A percentile compares a stretch with the other conserved stretches of the same genome.
These are phyloP conservation scores for Papiliotrema terrestris DNA, from an alignment of 1,284 basidiomycete species.

Conservation along the genomic window DNA sequence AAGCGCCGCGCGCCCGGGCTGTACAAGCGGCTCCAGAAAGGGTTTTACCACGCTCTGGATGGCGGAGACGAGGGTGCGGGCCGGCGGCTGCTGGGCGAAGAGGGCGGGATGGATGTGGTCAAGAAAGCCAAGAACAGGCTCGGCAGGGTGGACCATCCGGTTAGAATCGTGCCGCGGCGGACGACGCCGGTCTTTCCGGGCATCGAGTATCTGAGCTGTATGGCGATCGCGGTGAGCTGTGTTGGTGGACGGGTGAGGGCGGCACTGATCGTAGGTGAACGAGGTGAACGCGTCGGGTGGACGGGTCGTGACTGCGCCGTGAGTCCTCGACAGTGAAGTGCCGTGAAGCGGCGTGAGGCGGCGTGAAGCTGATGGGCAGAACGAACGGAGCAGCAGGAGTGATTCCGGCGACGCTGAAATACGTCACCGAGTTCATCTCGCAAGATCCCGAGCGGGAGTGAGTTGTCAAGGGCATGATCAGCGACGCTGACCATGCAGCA, in stretches of 20 bases:
- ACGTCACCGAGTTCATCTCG: slow-evolving; percentile 38
- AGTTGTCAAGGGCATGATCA: slow-evolving; percentile 1
- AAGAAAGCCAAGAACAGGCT: slow-evolving; percentile 11
- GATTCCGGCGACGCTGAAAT: slow-evolving; percentile 70
- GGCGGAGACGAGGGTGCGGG: slow-evolving; percentile 38
- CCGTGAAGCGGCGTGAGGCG: too few species aligned
- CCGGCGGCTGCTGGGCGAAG: neutral
- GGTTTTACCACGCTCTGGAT: slow-evolving; percentile 46
- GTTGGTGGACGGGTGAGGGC: neutral
- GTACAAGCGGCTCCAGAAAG: slow-evolving; percentile 79
- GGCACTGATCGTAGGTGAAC: slow-evolving; percentile 36
- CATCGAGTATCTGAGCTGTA: slow-evolving; percentile 89
- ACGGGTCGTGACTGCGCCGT: slow-evolving; percentile 86
- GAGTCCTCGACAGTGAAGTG: neutral
- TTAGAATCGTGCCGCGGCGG: slow-evolving; percentile 77
- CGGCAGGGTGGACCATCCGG: slow-evolving; percentile 60
- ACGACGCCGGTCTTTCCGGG: slow-evolving; percentile 64
- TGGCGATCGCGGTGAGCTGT: slow-evolving; percentile 75
- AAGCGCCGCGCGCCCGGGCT: slow-evolving; percentile 77
- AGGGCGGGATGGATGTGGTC: neutral
- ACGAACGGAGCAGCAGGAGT: slow-evolving; percentile 62
- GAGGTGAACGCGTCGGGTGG: slow-evolving; percentile 86
- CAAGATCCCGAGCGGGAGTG: slow-evolving; percentile 30
- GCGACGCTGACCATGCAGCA: slow-evolving; percentile 25
- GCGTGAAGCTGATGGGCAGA: slow-evolving; percentile 12